Evolutionary conservation across 352 stramenopile genomes (phyloP), one percentile per base, ranked within the genome.

Genomic region (Phytopythium helicoides): DNA sequence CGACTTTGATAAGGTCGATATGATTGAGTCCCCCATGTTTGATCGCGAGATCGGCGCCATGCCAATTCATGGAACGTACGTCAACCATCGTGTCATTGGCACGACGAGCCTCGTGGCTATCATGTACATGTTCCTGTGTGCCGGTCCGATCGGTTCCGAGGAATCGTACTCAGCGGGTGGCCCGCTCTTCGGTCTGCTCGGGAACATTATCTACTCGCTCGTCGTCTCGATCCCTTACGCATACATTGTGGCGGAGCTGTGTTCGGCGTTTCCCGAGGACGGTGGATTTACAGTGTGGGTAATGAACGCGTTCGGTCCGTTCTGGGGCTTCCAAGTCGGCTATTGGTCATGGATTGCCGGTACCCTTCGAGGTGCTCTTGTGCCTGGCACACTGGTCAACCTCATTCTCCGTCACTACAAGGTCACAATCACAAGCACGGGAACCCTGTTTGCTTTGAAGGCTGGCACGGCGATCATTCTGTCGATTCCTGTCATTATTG

Each of bases 171-270:
- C 65, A 1, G 52, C 71, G 0, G 56, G 53, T 8, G 68, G 71
- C 15, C 67, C 68, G 11, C 77, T 92, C 22, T 52, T 89, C 52
- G 76, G 89, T 11, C 66, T 98, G 16, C 44, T 96, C 0, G 84
- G 84, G 7, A 87, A 96, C 51, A 11, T 89, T 8, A n/a, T 98
- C 10, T 81, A 97, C 40, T 84, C 89, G 2, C 64, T 97, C 1
- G 47, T 97, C 9, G 97, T 92, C 74, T 83, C 71, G 2, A 53
- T 97, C 18, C 90, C 90, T 9, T 93, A 97, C 62, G 87, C 87
- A 5, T 74, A 94, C 39, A 89, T 98, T 22, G 96, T 95, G 6
- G 87, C 92, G 12, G 90, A 98, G 67, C 69, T 98, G 14, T 92
- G 85, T 9, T 86, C 83, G 0, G 73, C 90, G 2, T 97, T 97